Evolutionary conservation across 305 asterid species (phyloP).

Genomic region (Stenogyne calaminthoides): DNA sequence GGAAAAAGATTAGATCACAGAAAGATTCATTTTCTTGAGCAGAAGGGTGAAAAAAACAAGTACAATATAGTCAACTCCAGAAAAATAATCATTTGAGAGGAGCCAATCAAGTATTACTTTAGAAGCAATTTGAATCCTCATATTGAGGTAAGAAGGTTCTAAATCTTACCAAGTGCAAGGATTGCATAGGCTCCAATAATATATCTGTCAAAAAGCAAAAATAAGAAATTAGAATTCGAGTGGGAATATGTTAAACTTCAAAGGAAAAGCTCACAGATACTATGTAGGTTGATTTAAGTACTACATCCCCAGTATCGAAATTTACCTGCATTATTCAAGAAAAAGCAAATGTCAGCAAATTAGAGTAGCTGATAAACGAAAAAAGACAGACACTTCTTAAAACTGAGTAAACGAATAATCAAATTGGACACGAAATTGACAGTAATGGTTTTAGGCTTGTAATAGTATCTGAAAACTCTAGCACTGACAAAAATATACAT

Average conservation of each 20-base stretch:
- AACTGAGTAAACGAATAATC: neutral
- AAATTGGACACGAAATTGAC: neutral
- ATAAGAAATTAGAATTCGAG: slow-evolving; percentile 21
- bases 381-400: neutral
- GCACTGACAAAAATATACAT: neutral
- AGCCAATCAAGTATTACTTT: neutral
- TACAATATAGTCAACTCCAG: neutral
- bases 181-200: slow-evolving; percentile 15
- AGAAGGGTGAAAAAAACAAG: too few species aligned
- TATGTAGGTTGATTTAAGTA: slow-evolving; percentile 18
- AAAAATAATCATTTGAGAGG: neutral
- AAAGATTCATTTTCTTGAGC: neutral
- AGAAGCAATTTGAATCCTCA: neutral
- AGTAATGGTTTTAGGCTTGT: neutral
- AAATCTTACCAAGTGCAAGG: slow-evolving; percentile 46
- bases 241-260: neutral
- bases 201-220: slow-evolving; percentile 35
- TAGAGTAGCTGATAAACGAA: neutral
- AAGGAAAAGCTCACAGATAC: slow-evolving; percentile 21
- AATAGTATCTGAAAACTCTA: neutral
- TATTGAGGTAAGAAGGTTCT: slow-evolving; percentile 11
- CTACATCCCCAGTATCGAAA: slow-evolving; percentile 40
- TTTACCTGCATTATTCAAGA: slow-evolving; percentile 53
- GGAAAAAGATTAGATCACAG: neutral
- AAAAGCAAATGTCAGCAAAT: slow-evolving; percentile 36